Evolutionary conservation across 306 rosid species (phyloP), one percentile per base, ranked within the genome.

Genomic region (Glycyrrhiza uralensis): DNA sequence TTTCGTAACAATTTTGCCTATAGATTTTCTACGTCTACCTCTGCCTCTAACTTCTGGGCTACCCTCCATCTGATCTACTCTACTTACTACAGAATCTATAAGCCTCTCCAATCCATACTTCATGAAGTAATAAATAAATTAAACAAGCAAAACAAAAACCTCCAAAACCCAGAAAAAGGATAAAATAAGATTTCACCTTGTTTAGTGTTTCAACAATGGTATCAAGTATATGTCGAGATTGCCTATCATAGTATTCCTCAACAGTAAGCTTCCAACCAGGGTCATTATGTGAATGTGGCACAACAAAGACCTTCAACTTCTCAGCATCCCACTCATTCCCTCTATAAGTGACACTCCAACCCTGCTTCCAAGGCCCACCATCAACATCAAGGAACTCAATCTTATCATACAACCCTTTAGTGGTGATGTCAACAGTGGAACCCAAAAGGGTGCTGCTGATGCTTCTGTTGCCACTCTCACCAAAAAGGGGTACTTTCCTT

Each of bases 241-340:
- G 97, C 28, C 82, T 72, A 58, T 88, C 95, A 78, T 91, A 94
- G 77, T 94, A 94, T 82, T 94, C 93, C 29, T 89, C 96, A 12
- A 94, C 97, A 2, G 99, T 94, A 62, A 89, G 89, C 81, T 86
- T 91, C 99, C 99, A 94, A 29, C 99, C 99, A 4, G 99, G 99
- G 80, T 94, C 99, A 76, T 94, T 94, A 60, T 94, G 99, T 14
- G 99, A 94, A 79, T 94, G 99, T 1, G 99, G 99, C 72, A 91
- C 99, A 59, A 94, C 96, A 44, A 89, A 68, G 17, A 94, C 78
- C 87, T 94, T 94, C 85, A 94, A 69, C 80, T 85, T 91, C 93
- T 94, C 99, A 7, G 71, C 42, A 77, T 94, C 93, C 99, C 99
- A 94, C 74, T 94, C 99, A 45, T 91, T 76, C 68, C 99, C 99